Percentiles rank a stretch among this genome's conserved stretches.
Conservation (phyloP, 768 basidiomycete genomes). For the Leccinum olivaceopallidum region DNA sequence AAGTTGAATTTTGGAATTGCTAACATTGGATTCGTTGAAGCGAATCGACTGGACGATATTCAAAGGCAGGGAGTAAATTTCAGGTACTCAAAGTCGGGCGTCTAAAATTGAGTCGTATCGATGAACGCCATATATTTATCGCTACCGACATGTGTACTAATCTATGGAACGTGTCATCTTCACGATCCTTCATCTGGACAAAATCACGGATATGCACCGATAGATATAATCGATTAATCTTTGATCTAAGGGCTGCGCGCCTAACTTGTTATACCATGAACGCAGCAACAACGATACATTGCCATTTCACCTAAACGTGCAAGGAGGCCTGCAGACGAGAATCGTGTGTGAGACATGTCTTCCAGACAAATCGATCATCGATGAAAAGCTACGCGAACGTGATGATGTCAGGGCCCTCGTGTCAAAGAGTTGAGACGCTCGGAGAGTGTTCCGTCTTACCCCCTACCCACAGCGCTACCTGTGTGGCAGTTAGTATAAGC, state of each 20-base stretch:
- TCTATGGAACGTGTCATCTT: background rate
- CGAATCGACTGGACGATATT: background rate
- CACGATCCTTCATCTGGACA: background rate
- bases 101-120: background rate
- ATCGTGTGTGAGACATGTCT: background rate
- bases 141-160: background rate
- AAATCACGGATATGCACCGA: background rate
- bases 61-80: background rate
- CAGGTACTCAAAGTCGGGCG: background rate
- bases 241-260: background rate
- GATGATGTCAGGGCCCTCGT: background rate
- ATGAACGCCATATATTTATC: background rate
- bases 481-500: background rate
- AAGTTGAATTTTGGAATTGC: background rate
- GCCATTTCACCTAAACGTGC: background rate
- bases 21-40: background rate
- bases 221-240: background rate
- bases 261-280: constrained; percentile 8
- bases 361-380: background rate
- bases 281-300: background rate
- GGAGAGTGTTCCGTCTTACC: background rate
- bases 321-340: background rate
- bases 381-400: background rate
- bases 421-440: background rate
- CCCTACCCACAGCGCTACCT: background rate